These are phyloP conservation scores for Irpex sp. DNA, from an alignment of 1,284 basidiomycete genomes.

Conservation along the genomic window DNA sequence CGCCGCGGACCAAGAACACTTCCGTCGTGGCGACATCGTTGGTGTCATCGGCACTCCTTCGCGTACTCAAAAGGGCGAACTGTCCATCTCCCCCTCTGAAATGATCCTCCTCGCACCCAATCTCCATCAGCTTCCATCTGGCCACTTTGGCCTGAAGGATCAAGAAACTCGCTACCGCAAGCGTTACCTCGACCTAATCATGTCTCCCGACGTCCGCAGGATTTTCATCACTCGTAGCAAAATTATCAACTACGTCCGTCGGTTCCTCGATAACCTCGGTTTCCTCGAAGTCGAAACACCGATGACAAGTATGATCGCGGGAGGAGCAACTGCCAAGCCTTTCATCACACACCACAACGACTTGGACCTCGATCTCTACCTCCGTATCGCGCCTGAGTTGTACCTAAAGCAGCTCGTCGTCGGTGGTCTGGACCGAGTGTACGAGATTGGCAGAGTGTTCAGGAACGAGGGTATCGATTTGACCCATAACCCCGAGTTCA, in stretches of 20 bases:
- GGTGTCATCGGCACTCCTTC: constrained; percentile 85
- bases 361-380: constrained; percentile 95
- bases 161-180: constrained; percentile 98
- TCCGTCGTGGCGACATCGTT: constrained; percentile 95
- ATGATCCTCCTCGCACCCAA: constrained; percentile 94
- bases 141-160: constrained; percentile 91
- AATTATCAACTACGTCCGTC: constrained; percentile 89
- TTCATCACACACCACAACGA: constrained; percentile 99
- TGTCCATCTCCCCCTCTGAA: constrained; percentile 82
- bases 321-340: constrained; percentile 97
- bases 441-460: constrained; percentile 98
- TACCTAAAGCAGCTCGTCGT: constrained; percentile 98
- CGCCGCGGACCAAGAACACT: constrained; percentile 74
- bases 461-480: constrained; percentile 98
- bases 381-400: constrained; percentile 96
- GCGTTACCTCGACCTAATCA: constrained; percentile 97
- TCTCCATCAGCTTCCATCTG: constrained; percentile 92
- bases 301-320: constrained; percentile 96
- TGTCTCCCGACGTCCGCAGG: constrained; percentile 88
- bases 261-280: constrained; percentile 87
- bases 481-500: constrained; percentile 97
- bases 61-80: constrained; percentile 95
- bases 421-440: constrained; percentile 95
- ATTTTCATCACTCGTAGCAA: constrained; percentile 89
- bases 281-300: constrained; percentile 99